Percentiles rank a stretch among this genome's conserved stretches.
These are phyloP conservation scores for Simmondsia chinensis DNA, from an alignment of 148 eudicot species.

Conservation along the genomic window DNA sequence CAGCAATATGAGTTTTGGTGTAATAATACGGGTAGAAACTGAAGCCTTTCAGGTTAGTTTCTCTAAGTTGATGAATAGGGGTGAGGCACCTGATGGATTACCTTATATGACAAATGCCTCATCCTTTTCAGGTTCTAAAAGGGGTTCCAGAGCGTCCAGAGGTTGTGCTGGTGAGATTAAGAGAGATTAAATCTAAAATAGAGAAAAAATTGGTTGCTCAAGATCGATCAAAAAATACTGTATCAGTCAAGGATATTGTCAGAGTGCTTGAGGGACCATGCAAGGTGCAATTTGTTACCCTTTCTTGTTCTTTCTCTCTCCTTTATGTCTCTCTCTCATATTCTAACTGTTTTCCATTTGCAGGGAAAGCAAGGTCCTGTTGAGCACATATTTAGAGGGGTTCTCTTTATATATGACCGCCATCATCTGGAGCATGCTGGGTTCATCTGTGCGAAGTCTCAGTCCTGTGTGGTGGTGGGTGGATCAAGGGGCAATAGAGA, in stretches of 20 bases:
- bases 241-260: constrained; percentile 87
- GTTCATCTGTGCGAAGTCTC: constrained; percentile 84
- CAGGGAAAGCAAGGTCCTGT: constrained; percentile 99
- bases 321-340: too few relatives aligned
- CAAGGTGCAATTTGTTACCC: constrained; percentile 32
- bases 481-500: constrained; percentile 74
- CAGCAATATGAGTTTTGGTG: constrained; percentile 87
- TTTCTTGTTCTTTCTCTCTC: too few relatives aligned
- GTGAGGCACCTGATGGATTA: constrained; percentile 3
- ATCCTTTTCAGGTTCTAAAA: constrained; percentile 63
- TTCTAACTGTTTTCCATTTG: too few relatives aligned
- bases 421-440: constrained; percentile 99
- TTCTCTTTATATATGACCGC: constrained; percentile 75
- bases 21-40: constrained; percentile 92
- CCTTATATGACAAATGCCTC: constrained; percentile 2
- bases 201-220: constrained; percentile 49
- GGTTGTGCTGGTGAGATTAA: constrained; percentile 73
- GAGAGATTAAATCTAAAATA: constrained; percentile 84
- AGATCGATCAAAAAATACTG: constrained; percentile 60
- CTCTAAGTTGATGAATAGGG: neutral
- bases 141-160: constrained; percentile 91
- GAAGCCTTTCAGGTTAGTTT: constrained; percentile 90
- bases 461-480: constrained; percentile 74
- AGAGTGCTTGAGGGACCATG: constrained; percentile 72
- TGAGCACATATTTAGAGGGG: constrained; percentile 77